Conservation (phyloP, 139 green algal species). For the Tetradesmus lagerheimii region DNA sequence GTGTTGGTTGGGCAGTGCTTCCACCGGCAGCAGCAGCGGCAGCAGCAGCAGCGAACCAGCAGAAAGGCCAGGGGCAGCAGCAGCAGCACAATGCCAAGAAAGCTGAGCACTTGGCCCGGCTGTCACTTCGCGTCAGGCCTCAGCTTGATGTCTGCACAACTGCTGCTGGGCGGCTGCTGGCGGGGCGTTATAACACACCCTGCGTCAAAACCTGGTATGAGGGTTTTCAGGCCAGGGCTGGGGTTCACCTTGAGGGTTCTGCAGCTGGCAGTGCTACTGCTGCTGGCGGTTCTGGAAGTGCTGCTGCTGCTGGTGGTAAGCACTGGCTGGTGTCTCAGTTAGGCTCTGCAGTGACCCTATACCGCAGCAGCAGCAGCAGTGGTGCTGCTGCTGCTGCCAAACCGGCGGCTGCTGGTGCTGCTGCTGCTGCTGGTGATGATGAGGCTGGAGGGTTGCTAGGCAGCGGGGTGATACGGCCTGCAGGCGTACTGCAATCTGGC, state of each 20-base stretch:
- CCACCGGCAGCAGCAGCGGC: neutral
- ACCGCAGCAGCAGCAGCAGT: neutral
- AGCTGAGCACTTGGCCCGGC: neutral
- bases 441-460: slow-evolving; percentile 2
- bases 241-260: neutral
- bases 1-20: neutral
- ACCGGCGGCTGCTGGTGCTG: slow-evolving; percentile 9
- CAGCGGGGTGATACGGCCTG: slow-evolving; percentile 9
- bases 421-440: slow-evolving; percentile 8
- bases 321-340: slow-evolving; percentile 32
- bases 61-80: slow-evolving; percentile 1
- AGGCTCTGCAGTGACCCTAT: neutral
- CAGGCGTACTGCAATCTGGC: neutral
- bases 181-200: neutral
- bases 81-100: neutral
- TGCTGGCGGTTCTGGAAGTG: neutral
- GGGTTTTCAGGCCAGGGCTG: neutral
- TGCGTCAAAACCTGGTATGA: slow-evolving; percentile 36
- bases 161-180: slow-evolving; percentile 19
- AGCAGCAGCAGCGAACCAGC: neutral
- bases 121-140: neutral
- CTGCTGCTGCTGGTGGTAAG: slow-evolving; percentile 10
- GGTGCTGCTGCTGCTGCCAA: neutral
- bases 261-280: neutral
- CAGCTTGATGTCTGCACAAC: neutral